Base-by-base conservation (phyloP, 139 green algal species). In the Chlamydomonas sphaeroides region DNA sequence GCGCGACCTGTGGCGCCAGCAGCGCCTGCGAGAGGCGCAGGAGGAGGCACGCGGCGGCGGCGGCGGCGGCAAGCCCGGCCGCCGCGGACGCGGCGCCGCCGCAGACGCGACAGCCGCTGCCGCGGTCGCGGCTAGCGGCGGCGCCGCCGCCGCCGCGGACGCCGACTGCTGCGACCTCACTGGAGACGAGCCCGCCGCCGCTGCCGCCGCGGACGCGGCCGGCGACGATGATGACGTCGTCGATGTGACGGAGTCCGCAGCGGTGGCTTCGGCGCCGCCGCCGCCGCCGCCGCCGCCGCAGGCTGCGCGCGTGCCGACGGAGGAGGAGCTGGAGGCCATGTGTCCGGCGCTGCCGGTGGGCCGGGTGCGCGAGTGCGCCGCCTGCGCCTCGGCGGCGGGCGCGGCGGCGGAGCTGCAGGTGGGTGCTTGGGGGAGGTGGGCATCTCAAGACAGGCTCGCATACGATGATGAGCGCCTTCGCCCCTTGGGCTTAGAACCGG, bases 1-100 rank as follows among this genome's bases (percentile, higher is more conserved):
- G 56, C 78, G 85, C 39, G 57, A 87, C 48, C 65, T 84, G 63
- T 93, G 90, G 91, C 41, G 59, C 20, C 35, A 71, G 30, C 41
- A 76, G 38, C 79, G 62, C 7, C 21, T 71, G 35, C 45, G 68
- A 36, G 79, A 87, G 65, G 79, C 81, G 33, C 67, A 85, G 69
- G 74, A 84, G n/a, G 18, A 62, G n/a, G 56, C 56, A 21, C 23
- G 25, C 56, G 56, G 18, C 56, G 56, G 56, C 56, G 23, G 56
- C 53, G 83, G 36, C 65, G 41, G 32, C 57, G 76, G 33, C 70
- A 70, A 51, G 28, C 25, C 23, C n/a, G 30, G 6, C 21, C 1
- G 42, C 25, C 28, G 36, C 26, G 15, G 35, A 15, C 30, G 63
- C 4, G 59, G 32, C 39, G 41, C 70, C 70, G 20, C 39, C 17